These are phyloP conservation scores for Saccharomycopsis sp. DNA, from an alignment of 805 yeast genomes.

Conservation along the genomic window DNA sequence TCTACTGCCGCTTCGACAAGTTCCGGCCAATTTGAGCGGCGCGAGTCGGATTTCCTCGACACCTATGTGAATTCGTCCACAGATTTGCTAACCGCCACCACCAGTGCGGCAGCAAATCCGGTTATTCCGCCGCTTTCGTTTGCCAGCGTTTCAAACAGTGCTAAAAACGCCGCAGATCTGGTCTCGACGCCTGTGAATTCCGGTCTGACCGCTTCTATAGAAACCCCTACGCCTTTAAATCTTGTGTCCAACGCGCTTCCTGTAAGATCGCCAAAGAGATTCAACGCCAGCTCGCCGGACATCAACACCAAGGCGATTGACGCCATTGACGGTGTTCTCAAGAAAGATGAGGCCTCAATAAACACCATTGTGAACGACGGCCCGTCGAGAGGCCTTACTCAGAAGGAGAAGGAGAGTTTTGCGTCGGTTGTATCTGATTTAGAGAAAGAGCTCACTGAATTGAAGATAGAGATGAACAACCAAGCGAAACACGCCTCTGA, in stretches of 20 bases:
- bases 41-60: conserved; percentile 26
- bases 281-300: neutral
- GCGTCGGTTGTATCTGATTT: conserved; percentile 28
- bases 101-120: neutral
- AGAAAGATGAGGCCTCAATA: conserved; percentile 29
- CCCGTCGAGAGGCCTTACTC: conserved; percentile 11
- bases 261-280: conserved; percentile 12
- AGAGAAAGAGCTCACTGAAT: conserved; percentile 31
- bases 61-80: conserved; percentile 22
- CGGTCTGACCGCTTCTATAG: neutral
- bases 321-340: neutral
- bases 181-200: neutral
- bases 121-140: neutral
- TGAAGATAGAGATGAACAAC: conserved; percentile 38
- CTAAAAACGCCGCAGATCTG: neutral
- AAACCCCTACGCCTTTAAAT: neutral
- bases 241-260: conserved; percentile 3
- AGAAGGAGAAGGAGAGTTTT: conserved; percentile 24
- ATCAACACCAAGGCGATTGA: neutral
- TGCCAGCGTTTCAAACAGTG: neutral
- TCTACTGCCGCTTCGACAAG: conserved; percentile 20
- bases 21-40: conserved; percentile 18
- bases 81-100: conserved; percentile 17
- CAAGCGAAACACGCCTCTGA: conserved; percentile 55
- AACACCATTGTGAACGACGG: conserved; percentile 28